Evolutionary conservation across 164 flowering plant genomes (phyloP).

Genomic region (Tinospora cordifolia): DNA sequence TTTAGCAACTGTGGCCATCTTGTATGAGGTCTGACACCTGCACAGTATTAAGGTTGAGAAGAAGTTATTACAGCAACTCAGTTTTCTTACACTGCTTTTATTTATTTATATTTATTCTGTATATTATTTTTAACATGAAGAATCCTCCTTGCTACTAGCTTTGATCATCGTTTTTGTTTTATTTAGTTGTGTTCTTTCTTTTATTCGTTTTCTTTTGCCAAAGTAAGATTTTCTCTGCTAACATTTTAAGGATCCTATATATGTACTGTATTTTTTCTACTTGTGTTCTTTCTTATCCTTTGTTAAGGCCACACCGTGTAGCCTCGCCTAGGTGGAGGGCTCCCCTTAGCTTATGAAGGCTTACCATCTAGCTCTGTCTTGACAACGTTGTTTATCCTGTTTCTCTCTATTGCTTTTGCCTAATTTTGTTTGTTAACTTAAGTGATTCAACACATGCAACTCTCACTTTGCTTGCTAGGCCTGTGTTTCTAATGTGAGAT

Average conservation of each 20-base stretch:
- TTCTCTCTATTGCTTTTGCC: too few relatives aligned
- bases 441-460: neutral
- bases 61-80: neutral
- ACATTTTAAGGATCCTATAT: neutral
- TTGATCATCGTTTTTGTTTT: neutral
- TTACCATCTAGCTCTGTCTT: too few relatives aligned
- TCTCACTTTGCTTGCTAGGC: conserved; percentile 32
- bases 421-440: neutral
- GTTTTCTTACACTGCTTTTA: neutral
- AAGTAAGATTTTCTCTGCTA: neutral
- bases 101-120: too few relatives aligned
- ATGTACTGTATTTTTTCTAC: neutral
- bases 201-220: neutral
- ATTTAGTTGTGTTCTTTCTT: neutral
- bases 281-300: too few relatives aligned
- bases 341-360: too few relatives aligned
- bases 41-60: neutral
- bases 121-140: neutral
- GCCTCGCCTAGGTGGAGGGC: too few relatives aligned
- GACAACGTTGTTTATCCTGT: too few relatives aligned
- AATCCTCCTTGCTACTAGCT: neutral
- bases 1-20: too few relatives aligned
- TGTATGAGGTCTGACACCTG: neutral
- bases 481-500: conserved; percentile 55
- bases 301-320: too few relatives aligned